Evolutionary conservation across 2,329 filamentous ascomycete species (phyloP).

Genomic region (Fusarium odoratissimum): DNA sequence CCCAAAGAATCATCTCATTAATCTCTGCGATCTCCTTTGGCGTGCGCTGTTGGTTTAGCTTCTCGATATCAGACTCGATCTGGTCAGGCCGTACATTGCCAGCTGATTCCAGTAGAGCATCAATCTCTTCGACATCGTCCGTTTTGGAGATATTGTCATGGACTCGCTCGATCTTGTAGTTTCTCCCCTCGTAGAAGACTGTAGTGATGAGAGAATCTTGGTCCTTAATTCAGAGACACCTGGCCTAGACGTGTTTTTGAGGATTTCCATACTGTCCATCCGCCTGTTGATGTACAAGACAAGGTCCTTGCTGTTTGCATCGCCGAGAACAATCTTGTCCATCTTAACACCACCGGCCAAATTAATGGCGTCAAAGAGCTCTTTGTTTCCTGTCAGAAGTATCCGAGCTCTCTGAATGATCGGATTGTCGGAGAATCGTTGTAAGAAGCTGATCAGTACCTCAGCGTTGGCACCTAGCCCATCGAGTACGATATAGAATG

Average conservation of each 20-base stretch:
- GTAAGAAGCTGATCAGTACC: not conserved
- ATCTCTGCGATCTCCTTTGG: not conserved
- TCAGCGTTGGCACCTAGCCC: not conserved
- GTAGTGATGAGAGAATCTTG: not conserved
- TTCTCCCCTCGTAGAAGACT: not conserved
- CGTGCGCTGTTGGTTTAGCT: not conserved
- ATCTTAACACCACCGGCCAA: not conserved
- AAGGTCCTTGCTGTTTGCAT: not conserved
- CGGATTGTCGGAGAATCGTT: not conserved
- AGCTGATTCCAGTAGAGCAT: not conserved
- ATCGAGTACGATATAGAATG: not conserved
- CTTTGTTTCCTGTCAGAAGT: not conserved
- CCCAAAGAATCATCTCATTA: not conserved
- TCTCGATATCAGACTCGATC: not conserved
- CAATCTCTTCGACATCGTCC: not conserved
- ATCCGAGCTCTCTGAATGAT: not conserved
- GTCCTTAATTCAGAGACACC: not conserved
- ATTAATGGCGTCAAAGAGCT: not conserved
- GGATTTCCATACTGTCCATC: not conserved
- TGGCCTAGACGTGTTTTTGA: not conserved
- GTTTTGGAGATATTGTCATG: not conserved
- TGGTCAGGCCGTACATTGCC: not conserved
- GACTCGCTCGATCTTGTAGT: not conserved
- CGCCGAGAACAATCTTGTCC: not conserved
- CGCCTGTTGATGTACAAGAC: not conserved